phyloP scores from a whole-genome alignment of 78 protist genomes.

The Dictyostelium firmibasis region DNA sequence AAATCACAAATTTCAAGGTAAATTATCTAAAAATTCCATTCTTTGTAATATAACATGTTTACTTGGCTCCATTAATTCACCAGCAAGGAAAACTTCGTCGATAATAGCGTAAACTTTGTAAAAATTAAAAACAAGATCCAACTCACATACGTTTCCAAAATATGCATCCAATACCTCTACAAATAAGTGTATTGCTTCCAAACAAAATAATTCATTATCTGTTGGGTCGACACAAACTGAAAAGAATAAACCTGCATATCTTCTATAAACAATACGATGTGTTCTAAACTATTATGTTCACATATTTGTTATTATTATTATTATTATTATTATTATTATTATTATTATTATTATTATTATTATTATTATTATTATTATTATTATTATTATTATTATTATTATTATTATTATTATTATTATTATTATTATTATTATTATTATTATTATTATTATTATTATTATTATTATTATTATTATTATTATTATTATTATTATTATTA shows the following conservation, averaged over 20 bases:
- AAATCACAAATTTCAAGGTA: conserved; percentile 44
- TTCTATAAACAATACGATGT: conserved; percentile 93
- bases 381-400: not conserved
- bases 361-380: too few species aligned
- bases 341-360: too few species aligned
- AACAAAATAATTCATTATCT: conserved; percentile 96
- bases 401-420: too few species aligned
- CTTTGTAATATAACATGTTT: conserved; percentile 49
- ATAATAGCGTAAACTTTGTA: conserved; percentile 90
- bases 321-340: too few species aligned
- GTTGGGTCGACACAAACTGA: conserved; percentile 92
- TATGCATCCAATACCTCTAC: conserved; percentile 97
- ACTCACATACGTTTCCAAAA: conserved; percentile 98
- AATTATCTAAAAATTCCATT: conserved; percentile 65
- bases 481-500: too few species aligned
- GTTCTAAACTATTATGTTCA: conserved; percentile 89
- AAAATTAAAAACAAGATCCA: conserved; percentile 98
- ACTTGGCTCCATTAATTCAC: conserved; percentile 98
- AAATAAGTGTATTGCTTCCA: conserved; percentile 97
- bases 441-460: too few species aligned
- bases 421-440: too few species aligned
- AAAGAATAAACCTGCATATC: conserved; percentile 98
- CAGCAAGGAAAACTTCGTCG: conserved; percentile 98
- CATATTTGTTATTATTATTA: too few species aligned
- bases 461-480: too few species aligned